phyloP scores from a whole-genome alignment of 148 eudicot genomes.

The Persicaria maculosa region DNA sequence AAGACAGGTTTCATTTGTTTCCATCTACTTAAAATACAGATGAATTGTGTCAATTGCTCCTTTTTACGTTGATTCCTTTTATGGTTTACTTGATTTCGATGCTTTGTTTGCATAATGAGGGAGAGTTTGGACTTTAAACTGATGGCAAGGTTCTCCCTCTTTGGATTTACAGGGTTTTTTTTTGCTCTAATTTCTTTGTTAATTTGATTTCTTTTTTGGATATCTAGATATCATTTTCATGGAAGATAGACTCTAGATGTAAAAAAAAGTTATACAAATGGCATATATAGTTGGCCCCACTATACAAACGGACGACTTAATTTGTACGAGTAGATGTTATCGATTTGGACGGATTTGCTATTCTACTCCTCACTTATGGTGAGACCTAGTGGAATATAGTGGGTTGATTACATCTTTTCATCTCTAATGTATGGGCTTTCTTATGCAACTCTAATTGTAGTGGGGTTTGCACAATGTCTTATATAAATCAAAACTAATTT shows the following conservation, averaged over 20 bases:
- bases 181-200: not conserved
- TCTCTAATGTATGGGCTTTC: too few species aligned
- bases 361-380: too few species aligned
- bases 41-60: not conserved
- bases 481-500: too few species aligned
- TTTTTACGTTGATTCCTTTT: not conserved
- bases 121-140: constrained; percentile 32
- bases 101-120: constrained; percentile 24
- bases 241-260: too few species aligned
- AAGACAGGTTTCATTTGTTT: constrained; percentile 29
- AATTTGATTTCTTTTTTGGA: not conserved
- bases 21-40: too few species aligned
- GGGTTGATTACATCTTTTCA: too few species aligned
- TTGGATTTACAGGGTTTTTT: constrained; percentile 69
- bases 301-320: too few species aligned
- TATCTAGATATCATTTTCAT: not conserved
- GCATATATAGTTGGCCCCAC: not conserved
- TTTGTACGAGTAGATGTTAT: too few species aligned
- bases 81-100: not conserved
- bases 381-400: too few species aligned
- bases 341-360: too few species aligned
- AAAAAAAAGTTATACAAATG: not conserved
- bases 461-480: too few species aligned
- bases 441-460: too few species aligned
- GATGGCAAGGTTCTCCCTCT: constrained; percentile 42